Evolutionary conservation across 345 rosid species (phyloP).

Genomic region (Corchorus olitorius): DNA sequence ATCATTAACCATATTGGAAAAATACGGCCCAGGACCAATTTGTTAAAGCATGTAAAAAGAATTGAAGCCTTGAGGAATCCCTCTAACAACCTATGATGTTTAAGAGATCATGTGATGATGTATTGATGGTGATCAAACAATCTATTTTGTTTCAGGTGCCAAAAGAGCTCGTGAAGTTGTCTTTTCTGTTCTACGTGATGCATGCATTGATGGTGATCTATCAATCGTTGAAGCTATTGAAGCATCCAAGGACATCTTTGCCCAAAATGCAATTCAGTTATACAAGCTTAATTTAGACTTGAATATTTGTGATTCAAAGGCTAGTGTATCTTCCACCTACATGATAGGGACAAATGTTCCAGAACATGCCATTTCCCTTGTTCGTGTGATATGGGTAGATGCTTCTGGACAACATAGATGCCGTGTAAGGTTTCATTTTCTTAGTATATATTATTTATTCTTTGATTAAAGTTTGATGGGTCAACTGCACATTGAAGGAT

Average conservation of each 20-base stretch:
- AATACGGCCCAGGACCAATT: not conserved
- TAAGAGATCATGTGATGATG: not conserved
- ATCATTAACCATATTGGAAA: not conserved
- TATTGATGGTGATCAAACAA: no score
- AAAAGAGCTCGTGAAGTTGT: constrained; percentile 79
- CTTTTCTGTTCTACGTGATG: constrained; percentile 67
- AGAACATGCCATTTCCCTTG: constrained; percentile 45
- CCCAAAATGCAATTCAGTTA: constrained; percentile 57
- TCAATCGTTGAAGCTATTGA: constrained; percentile 77
- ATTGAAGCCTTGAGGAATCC: constrained; percentile 7
- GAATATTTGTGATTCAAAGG: constrained; percentile 31
- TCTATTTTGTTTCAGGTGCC: constrained; percentile 51
- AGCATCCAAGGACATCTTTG: constrained; percentile 78
- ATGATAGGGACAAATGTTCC: constrained; percentile 29
- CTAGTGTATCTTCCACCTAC: constrained; percentile 24
- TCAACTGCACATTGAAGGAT: not conserved
- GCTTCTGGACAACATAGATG: constrained; percentile 95
- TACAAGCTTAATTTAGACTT: constrained; percentile 56
- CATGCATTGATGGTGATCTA: constrained; percentile 73
- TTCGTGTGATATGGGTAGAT: constrained; percentile 90
- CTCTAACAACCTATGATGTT: not conserved
- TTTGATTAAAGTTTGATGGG: constrained; percentile 1
- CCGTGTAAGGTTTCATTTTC: constrained; percentile 59
- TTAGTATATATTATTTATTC: not conserved
- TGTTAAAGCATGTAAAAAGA: not conserved